Base-by-base conservation (phyloP, 768 basidiomycete genomes). In the Saitozyma podzolica region DNA sequence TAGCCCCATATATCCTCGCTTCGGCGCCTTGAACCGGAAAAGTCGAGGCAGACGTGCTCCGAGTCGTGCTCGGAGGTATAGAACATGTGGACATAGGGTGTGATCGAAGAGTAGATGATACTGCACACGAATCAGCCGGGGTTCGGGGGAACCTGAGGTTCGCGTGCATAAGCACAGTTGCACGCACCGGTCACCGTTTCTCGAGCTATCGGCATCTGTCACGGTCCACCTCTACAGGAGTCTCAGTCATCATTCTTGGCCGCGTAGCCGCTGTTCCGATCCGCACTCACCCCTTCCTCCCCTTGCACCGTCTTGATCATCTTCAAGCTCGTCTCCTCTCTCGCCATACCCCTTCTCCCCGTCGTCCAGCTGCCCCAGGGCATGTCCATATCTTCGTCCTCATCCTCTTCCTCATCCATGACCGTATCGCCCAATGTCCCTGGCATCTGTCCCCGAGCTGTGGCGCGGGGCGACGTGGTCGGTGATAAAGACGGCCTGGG, bases 51-150 rank as follows among this genome's bases (percentile, higher is more conserved):
- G 51, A 74, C 63, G 68, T 78, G 72, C 54, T 76, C 69, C 60
- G 74, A 52, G 6, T 77, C 74, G 19, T 75, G 65, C 54, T 78
- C 77, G 50, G 67, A 54, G 8, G 73, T 76, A 37, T 70, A 62
- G 14, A 78, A 67, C 59, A 81, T 75, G 61, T 80, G 78, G 0
- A 77, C 74, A n/a, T 69, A 63, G 1, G 77, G 78, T 10, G 75
- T 76, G 67, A 97, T 91, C 0, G 91, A 89, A 3, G 92, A 89
- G 78, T 97, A 97, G 58, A 96, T 91, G 82, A 97, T 88, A 74
- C 92, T 93, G 62, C 8, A 45, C 39, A 42, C 39, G 16, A 16
- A 50, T 66, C 53, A 63, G 50, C 58, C 20, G 40, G 19, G 54
- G 47, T 40, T 50, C 37, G n/a, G 8, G n/a, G 37, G 51, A 20